Evolutionary conservation across 805 yeast species (phyloP).

Genomic region (Kodamaea laetipori): DNA sequence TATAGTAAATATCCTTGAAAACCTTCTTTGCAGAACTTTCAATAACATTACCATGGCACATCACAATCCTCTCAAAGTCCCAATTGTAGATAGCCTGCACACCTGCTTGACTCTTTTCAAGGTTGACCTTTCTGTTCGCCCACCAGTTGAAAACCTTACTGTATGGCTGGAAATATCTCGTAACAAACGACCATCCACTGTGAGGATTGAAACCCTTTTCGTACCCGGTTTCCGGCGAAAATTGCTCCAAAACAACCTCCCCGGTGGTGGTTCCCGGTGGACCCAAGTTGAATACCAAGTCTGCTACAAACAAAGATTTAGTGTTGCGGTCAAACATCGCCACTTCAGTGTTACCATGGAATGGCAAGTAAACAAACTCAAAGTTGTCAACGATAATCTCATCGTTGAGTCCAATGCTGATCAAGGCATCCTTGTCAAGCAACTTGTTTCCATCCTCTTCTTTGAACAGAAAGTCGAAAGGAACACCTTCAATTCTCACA

Average conservation of each 20-base stretch:
- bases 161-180: slow-evolving; percentile 16
- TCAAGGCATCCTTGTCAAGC: slow-evolving; percentile 7
- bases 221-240: slow-evolving; percentile 16
- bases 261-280: slow-evolving; percentile 11
- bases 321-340: slow-evolving; percentile 15
- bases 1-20: slow-evolving; percentile 22
- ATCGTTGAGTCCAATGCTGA: slow-evolving; percentile 10
- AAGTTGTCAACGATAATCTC: slow-evolving; percentile 13
- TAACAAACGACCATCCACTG: slow-evolving; percentile 17
- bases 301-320: slow-evolving; percentile 18
- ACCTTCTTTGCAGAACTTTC: slow-evolving; percentile 36
- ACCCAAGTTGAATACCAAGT: slow-evolving; percentile 17
- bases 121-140: slow-evolving; percentile 5
- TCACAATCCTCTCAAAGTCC: slow-evolving; percentile 53
- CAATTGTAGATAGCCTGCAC: slow-evolving; percentile 34
- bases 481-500: slow-evolving; percentile 5
- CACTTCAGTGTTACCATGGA: slow-evolving; percentile 17
- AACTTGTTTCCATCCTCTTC: slow-evolving; percentile 19
- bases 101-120: slow-evolving; percentile 18
- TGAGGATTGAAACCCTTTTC: slow-evolving; percentile 15
- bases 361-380: slow-evolving; percentile 15
- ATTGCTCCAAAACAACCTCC: slow-evolving; percentile 17
- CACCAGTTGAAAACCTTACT: slow-evolving; percentile 15
- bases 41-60: slow-evolving; percentile 62
- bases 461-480: slow-evolving; percentile 8